Conservation (phyloP, 805 yeast species). For the Tetrapisispora namnaoensis region DNA sequence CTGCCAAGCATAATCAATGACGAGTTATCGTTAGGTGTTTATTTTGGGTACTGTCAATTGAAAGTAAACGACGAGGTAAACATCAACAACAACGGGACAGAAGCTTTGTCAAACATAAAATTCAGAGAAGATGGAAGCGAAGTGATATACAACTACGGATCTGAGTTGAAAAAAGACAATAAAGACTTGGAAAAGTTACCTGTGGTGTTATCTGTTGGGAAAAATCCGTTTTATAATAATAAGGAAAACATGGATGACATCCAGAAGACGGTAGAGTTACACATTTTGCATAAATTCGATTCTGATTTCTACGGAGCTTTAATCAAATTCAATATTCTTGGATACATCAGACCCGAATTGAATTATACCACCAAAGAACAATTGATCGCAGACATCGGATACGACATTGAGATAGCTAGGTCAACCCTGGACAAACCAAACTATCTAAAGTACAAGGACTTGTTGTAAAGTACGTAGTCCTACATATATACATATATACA, state of each 20-base stretch:
- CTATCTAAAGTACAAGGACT: constrained; percentile 5
- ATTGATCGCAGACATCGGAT: constrained; percentile 69
- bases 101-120: constrained; percentile 1
- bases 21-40: constrained; percentile 55
- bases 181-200: constrained; percentile 48
- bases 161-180: constrained; percentile 28
- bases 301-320: constrained; percentile 73
- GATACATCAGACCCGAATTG: constrained; percentile 85
- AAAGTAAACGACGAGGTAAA: constrained; percentile 5
- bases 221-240: constrained; percentile 87
- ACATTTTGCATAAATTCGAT: constrained; percentile 64
- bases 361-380: constrained; percentile 80
- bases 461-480: neutral
- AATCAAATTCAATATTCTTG: constrained; percentile 61
- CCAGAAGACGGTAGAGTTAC: constrained; percentile 77
- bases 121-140: constrained; percentile 31
- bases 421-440: constrained; percentile 1
- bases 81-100: constrained; percentile 9
- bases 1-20: constrained; percentile 31
- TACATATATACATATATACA: too few relatives aligned
- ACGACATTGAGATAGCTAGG: constrained; percentile 63
- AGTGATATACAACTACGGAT: constrained; percentile 57
- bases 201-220: constrained; percentile 92
- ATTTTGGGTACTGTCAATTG: constrained; percentile 66
- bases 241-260: constrained; percentile 66